Evolutionary conservation across 2,329 filamentous ascomycete genomes (phyloP).

Genomic region (Pyricularia pennisetigena): DNA sequence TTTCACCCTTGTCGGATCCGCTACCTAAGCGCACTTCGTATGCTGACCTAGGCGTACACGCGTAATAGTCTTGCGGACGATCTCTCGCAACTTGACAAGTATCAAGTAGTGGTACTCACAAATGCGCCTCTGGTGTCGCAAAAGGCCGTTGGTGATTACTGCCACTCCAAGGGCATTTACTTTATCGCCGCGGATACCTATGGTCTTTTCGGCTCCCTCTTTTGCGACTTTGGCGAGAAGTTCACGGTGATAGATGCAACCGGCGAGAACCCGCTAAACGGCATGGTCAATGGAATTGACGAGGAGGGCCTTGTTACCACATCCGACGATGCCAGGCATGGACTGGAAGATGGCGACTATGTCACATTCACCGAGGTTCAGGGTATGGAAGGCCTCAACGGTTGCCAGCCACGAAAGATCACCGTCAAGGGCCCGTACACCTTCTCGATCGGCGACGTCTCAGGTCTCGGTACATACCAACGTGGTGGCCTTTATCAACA

Average conservation of each 20-base stretch:
- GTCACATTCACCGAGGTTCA: constrained; percentile 90
- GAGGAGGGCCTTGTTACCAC: constrained; percentile 87
- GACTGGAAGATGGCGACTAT: constrained; percentile 90
- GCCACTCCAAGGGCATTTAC: constrained; percentile 88
- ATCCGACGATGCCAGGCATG: constrained; percentile 88
- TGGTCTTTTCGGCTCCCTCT: constrained; percentile 89
- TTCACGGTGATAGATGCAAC: constrained; percentile 87
- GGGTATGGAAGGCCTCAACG: constrained; percentile 85
- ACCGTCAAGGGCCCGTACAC: constrained; percentile 94
- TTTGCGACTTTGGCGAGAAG: constrained; percentile 93
- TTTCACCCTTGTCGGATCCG: background rate
- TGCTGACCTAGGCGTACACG: constrained; percentile 15
- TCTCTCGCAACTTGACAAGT: constrained; percentile 75
- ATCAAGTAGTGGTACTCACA: constrained; percentile 87
- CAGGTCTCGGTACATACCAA: constrained; percentile 75
- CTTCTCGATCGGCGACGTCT: constrained; percentile 93
- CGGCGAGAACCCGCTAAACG: constrained; percentile 76
- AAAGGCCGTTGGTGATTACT: constrained; percentile 79
- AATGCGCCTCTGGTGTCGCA: constrained; percentile 74
- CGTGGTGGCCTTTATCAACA: constrained; percentile 85
- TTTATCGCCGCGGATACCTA: constrained; percentile 82
- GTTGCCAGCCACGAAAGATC: constrained; percentile 75
- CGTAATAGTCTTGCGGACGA: constrained; percentile 59
- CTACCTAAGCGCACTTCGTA: background rate
- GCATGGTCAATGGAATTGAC: constrained; percentile 84